A percentile compares a stretch with the other conserved stretches of the same genome.
phyloP scores from a whole-genome alignment of 2,329 filamentous ascomycete genomes.

The Neospermospora avenae region DNA sequence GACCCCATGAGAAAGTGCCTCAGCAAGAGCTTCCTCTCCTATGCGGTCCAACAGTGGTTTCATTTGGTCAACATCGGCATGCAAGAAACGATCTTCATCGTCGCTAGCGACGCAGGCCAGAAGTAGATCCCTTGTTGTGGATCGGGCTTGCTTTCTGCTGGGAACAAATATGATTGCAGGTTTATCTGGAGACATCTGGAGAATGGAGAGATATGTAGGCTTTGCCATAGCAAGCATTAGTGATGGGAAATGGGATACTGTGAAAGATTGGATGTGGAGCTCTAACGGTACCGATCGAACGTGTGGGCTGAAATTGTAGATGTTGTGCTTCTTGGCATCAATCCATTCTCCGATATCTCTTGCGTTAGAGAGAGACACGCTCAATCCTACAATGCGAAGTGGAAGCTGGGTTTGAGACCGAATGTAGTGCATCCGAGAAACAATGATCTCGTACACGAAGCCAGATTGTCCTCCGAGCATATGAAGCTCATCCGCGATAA shows the following conservation, averaged over 20 bases:
- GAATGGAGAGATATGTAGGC: slow-evolving; percentile 84
- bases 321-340: slow-evolving; percentile 94
- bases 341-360: slow-evolving; percentile 97
- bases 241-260: slow-evolving; percentile 94
- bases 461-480: slow-evolving; percentile 83
- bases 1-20: slow-evolving; percentile 88
- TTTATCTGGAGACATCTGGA: slow-evolving; percentile 84
- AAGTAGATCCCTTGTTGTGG: slow-evolving; percentile 81
- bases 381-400: slow-evolving; percentile 83
- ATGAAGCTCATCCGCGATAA: slow-evolving; percentile 94
- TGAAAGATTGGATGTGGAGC: slow-evolving; percentile 92
- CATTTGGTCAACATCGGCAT: slow-evolving; percentile 79
- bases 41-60: slow-evolving; percentile 76
- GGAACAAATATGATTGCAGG: slow-evolving; percentile 91
- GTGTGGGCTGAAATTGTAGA: slow-evolving; percentile 97
- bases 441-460: slow-evolving; percentile 90
- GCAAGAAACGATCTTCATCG: slow-evolving; percentile 89
- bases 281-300: slow-evolving; percentile 86
- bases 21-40: slow-evolving; percentile 81
- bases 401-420: slow-evolving; percentile 80
- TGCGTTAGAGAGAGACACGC: slow-evolving; percentile 89
- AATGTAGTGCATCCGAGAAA: slow-evolving; percentile 98
- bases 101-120: slow-evolving; percentile 86
- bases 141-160: slow-evolving; percentile 86
- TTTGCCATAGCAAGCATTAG: slow-evolving; percentile 98